Evolutionary conservation across 805 yeast genomes (phyloP).

Genomic region (Candida pseudoglaebosa): DNA sequence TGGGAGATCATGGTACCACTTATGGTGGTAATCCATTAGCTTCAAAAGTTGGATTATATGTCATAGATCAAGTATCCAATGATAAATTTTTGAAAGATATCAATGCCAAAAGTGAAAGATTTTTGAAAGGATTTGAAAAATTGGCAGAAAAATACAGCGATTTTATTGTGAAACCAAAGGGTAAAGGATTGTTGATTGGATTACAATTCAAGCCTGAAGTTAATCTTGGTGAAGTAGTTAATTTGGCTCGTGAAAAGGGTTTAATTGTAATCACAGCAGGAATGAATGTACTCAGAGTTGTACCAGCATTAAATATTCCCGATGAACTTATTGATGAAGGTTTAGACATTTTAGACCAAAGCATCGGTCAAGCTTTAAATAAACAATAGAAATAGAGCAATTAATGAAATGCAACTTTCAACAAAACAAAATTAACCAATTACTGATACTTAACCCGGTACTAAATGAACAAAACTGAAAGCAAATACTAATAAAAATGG

Average conservation of each 20-base stretch:
- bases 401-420: not conserved
- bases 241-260: slow-evolving; percentile 72
- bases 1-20: slow-evolving; percentile 98
- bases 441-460: too few species aligned
- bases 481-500: too few species aligned
- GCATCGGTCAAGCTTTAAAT: slow-evolving; percentile 30
- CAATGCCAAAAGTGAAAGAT: slow-evolving; percentile 52
- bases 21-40: slow-evolving; percentile 97
- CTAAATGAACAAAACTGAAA: too few species aligned
- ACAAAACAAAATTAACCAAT: too few species aligned
- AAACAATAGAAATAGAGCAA: not conserved
- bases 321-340: slow-evolving; percentile 69
- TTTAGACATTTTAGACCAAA: slow-evolving; percentile 59
- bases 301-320: slow-evolving; percentile 86
- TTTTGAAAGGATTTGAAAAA: slow-evolving; percentile 47
- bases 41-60: slow-evolving; percentile 73
- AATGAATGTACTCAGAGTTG: slow-evolving; percentile 81
- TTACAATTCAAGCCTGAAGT: slow-evolving; percentile 56
- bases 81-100: slow-evolving; percentile 60
- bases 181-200: slow-evolving; percentile 86
- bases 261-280: slow-evolving; percentile 88
- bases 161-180: slow-evolving; percentile 67
- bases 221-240: slow-evolving; percentile 62
- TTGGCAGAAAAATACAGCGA: slow-evolving; percentile 56
- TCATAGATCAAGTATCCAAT: slow-evolving; percentile 63